Evolutionary conservation across 1,284 basidiomycete genomes (phyloP).

Genomic region (Golubevia pallescens): DNA sequence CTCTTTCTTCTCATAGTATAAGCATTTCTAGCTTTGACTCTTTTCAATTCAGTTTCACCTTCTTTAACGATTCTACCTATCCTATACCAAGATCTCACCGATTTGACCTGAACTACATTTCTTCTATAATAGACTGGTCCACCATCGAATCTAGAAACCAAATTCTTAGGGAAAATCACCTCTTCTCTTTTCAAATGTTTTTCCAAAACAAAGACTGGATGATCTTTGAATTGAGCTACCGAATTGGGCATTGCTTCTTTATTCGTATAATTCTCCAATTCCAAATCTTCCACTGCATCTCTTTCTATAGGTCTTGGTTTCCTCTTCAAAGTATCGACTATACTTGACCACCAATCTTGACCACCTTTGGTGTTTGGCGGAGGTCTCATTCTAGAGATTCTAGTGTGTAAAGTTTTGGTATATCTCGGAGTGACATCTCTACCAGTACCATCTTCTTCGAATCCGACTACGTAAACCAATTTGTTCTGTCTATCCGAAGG

Average conservation of each 20-base stretch:
- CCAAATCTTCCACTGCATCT: conserved; percentile 93
- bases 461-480: conserved; percentile 89
- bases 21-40: conserved; percentile 79
- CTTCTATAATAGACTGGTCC: conserved; percentile 89
- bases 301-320: conserved; percentile 70
- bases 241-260: conserved; percentile 94
- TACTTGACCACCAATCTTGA: conserved; percentile 77
- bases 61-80: conserved; percentile 77
- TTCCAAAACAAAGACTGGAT: conserved; percentile 76
- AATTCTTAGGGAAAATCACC: conserved; percentile 78
- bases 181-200: conserved; percentile 88
- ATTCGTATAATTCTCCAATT: conserved; percentile 78
- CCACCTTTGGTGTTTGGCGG: conserved; percentile 72
- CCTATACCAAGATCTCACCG: conserved; percentile 93
- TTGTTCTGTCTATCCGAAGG: conserved; percentile 74
- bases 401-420: conserved; percentile 81
- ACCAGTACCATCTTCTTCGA: conserved; percentile 78
- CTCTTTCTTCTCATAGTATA: conserved; percentile 82
- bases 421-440: conserved; percentile 70
- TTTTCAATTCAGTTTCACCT: conserved; percentile 84
- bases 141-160: conserved; percentile 89
- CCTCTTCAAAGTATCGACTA: conserved; percentile 57
- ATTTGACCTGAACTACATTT: conserved; percentile 82
- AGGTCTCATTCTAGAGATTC: conserved; percentile 81
- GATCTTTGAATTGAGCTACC: conserved; percentile 90